Evolutionary conservation across 108 stramenopile species (phyloP), one percentile per base, ranked within the genome.

Genomic region (Stephanodiscus minutulus): DNA sequence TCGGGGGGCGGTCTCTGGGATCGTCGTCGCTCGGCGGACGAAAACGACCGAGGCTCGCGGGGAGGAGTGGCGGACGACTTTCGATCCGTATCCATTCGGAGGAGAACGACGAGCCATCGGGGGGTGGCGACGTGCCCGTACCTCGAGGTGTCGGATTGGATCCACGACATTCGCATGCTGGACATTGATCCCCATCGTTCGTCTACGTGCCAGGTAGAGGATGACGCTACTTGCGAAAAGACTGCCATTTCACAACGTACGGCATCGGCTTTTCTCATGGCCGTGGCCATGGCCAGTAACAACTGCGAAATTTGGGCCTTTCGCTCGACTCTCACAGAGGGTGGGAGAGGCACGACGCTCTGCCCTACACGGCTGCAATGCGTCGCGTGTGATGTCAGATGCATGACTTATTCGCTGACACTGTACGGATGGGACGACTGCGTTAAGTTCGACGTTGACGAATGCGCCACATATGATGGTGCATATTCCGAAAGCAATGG

Each of bases 81-180:
- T 70, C 64, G 27, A 24, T 35, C 48, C 37, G 66, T 77, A 56
- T 64, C 76, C 7, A 66, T 77, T 29, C 27, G 31, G 20, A 70
- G 31, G 20, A 70, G 29, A 37, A 3, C 1, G n/a, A 62, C 2
- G 1, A 58, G 22, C 18, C 41, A 36, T 10, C 37, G 17, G n/a
- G 46, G 11, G 20, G 0, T 25, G 22, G 21, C n/a, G 50, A 53
- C 10, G 17, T 24, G 20, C 20, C 63, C 76, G 8, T 70, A 65
- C 47, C 55, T 77, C 17, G 64, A 77, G 49, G 62, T 85, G 20
- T 69, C 73, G 6, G 87, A 90, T 79, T 90, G 85, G 87, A 83
- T 90, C 18, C 87, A 85, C 75, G 82, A 87, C 66, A 77, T 82
- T 24, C 58, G 81, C 33, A 50, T 82, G 22, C 47, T 87, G 0